These are phyloP conservation scores for Bombardia bombarda DNA, from an alignment of 495 filamentous ascomycete genomes.

Conservation along the genomic window DNA sequence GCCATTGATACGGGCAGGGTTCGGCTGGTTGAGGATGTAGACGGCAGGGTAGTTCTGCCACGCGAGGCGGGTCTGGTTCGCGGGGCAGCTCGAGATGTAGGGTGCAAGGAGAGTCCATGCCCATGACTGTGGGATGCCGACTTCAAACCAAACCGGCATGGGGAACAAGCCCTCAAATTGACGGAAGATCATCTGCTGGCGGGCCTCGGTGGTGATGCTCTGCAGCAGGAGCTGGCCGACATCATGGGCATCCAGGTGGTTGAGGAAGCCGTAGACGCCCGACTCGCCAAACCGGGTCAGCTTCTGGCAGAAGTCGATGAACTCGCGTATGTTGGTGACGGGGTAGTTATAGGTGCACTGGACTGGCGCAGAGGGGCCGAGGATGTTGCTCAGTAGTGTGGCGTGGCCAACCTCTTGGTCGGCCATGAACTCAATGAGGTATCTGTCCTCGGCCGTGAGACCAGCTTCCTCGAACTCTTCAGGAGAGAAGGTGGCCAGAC, in stretches of 20 bases:
- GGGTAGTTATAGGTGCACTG: conserved; percentile 83
- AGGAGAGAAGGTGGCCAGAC: conserved; percentile 59
- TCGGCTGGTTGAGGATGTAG: conserved; percentile 69
- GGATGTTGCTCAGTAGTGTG: conserved; percentile 71
- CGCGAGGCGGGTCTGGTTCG: conserved; percentile 62
- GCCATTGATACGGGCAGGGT: conserved; percentile 53
- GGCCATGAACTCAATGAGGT: conserved; percentile 76
- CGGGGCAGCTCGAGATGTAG: conserved; percentile 73
- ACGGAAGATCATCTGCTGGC: conserved; percentile 84
- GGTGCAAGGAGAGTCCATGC: conserved; percentile 80
- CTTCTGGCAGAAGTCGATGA: conserved; percentile 80
- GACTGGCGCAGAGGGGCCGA: conserved; percentile 63
- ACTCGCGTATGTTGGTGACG: conserved; percentile 67
- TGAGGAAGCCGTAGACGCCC: conserved; percentile 78
- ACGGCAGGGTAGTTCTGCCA: conserved; percentile 89
- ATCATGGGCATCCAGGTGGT: conserved; percentile 71
- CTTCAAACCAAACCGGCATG: conserved; percentile 80
- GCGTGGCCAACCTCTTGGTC: conserved; percentile 79
- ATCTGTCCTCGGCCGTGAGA: conserved; percentile 58
- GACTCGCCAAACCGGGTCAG: conserved; percentile 75
- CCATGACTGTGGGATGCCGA: conserved; percentile 78
- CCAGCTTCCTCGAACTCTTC: conserved; percentile 64
- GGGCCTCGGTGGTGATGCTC: conserved; percentile 74
- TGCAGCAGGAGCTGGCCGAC: conserved; percentile 65
- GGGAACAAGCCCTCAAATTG: conserved; percentile 79